Evolutionary conservation across 108 stramenopile genomes (phyloP).

Genomic region (Seminavis robusta): DNA sequence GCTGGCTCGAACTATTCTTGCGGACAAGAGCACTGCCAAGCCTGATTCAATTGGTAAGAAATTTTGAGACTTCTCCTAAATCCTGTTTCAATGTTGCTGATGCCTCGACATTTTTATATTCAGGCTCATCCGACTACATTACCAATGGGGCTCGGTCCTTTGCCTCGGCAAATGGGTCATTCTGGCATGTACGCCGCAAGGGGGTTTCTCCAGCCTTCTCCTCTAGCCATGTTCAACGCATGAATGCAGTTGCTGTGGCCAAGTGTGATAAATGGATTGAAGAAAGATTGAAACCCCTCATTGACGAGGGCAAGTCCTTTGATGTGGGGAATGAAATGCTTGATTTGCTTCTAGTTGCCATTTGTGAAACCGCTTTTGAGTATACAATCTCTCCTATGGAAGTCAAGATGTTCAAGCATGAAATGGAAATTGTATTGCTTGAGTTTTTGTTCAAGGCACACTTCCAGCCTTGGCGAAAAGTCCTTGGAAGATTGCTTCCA

Average conservation of each 20-base stretch:
- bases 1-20: too few relatives aligned
- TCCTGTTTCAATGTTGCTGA: too few relatives aligned
- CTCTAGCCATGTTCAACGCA: slow-evolving; percentile 9
- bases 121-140: too few relatives aligned
- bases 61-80: too few relatives aligned
- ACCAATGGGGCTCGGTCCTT: too few relatives aligned
- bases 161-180: too few relatives aligned
- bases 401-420: not conserved
- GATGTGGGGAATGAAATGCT: slow-evolving; percentile 22
- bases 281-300: not conserved
- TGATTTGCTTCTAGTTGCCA: slow-evolving; percentile 11
- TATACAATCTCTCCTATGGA: slow-evolving; percentile 15
- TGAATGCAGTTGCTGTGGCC: slow-evolving; percentile 5
- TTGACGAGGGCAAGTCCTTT: slow-evolving; percentile 3
- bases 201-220: slow-evolving; percentile 9
- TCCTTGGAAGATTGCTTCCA: slow-evolving; percentile 3
- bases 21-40: too few relatives aligned
- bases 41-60: too few relatives aligned
- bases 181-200: too few relatives aligned
- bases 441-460: not conserved
- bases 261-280: slow-evolving; percentile 18
- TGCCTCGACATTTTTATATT: too few relatives aligned
- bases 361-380: slow-evolving; percentile 36
- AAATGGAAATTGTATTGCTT: slow-evolving; percentile 1
- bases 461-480: not conserved